These are phyloP conservation scores for Graphiopsis chlorocephala DNA, from an alignment of 2,329 filamentous ascomycete genomes.

Conservation along the genomic window DNA sequence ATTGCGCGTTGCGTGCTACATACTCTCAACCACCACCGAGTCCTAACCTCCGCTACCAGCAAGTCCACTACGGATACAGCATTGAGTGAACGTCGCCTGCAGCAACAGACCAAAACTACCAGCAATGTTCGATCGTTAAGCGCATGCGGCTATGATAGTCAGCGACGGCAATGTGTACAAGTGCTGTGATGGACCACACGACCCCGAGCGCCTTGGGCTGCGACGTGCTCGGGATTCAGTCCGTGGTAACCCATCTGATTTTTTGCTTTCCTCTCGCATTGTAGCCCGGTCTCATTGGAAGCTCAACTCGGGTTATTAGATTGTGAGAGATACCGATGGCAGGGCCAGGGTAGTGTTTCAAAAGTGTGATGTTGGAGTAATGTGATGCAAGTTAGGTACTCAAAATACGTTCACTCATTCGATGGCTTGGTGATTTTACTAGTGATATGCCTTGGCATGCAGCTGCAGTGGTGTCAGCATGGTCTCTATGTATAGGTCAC, in stretches of 20 bases:
- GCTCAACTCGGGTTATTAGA: slow-evolving; percentile 64
- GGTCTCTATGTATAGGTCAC: no score
- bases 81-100: not conserved
- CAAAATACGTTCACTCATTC: not conserved
- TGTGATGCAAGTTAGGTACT: not conserved
- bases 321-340: slow-evolving; percentile 54
- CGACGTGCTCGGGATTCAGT: slow-evolving; percentile 27
- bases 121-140: not conserved
- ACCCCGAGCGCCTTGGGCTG: slow-evolving; percentile 22
- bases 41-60: not conserved
- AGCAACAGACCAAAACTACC: not conserved
- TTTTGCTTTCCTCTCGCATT: slow-evolving; percentile 64
- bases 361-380: not conserved
- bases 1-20: not conserved
- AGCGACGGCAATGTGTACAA: not conserved
- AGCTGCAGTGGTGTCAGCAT: slow-evolving; percentile 25
- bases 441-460: slow-evolving; percentile 61
- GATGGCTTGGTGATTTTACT: slow-evolving; percentile 47
- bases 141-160: not conserved
- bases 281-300: slow-evolving; percentile 62
- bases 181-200: slow-evolving; percentile 21
- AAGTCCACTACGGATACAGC: not conserved
- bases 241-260: slow-evolving; percentile 29
- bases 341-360: not conserved
- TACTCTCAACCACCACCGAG: not conserved